Evolutionary conservation across 202 grass and related monocot genomes (phyloP).

Genomic region (Cymbopogon flexuosus): DNA sequence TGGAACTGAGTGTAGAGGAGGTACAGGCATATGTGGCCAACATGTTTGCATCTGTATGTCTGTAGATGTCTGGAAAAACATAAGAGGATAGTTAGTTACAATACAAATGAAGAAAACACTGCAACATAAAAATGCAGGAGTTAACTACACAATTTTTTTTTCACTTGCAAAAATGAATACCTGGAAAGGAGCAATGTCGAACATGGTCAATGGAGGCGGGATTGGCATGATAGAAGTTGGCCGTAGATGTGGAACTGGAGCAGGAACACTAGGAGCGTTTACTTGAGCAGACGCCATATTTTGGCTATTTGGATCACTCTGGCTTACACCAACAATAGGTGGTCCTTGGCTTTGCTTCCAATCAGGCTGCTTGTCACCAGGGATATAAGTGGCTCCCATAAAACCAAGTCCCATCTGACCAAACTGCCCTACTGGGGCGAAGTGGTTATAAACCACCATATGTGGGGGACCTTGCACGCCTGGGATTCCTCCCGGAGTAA

Average conservation of each 20-base stretch:
- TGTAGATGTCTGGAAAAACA: slow-evolving; percentile 58
- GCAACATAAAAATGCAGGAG: not conserved
- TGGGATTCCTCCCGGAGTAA: slow-evolving; percentile 80
- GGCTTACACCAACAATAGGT: slow-evolving; percentile 47
- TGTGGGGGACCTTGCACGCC: slow-evolving; percentile 79
- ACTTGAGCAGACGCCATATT: slow-evolving; percentile 63
- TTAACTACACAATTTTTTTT: not conserved
- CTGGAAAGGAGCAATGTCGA: slow-evolving; percentile 92
- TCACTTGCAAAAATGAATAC: slow-evolving; percentile 39
- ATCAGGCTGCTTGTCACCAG: slow-evolving; percentile 77
- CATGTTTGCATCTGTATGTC: slow-evolving; percentile 83
- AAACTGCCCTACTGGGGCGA: slow-evolving; percentile 81
- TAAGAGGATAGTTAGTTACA: slow-evolving; percentile 14
- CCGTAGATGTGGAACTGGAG: slow-evolving; percentile 59
- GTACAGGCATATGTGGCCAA: slow-evolving; percentile 86
- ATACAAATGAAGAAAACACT: slow-evolving; percentile 7
- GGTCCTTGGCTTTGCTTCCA: slow-evolving; percentile 74
- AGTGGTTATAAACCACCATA: slow-evolving; percentile 98
- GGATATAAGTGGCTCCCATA: slow-evolving; percentile 82
- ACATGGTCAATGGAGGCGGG: slow-evolving; percentile 72
- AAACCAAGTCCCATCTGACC: slow-evolving; percentile 91
- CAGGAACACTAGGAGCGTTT: slow-evolving; percentile 41
- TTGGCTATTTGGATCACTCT: slow-evolving; percentile 61
- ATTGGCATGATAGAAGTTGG: slow-evolving; percentile 84
- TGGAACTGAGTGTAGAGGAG: slow-evolving; percentile 61